Evolutionary conservation across 108 stramenopile species (phyloP).

Genomic region (Phaeodactylum tricornutum): DNA sequence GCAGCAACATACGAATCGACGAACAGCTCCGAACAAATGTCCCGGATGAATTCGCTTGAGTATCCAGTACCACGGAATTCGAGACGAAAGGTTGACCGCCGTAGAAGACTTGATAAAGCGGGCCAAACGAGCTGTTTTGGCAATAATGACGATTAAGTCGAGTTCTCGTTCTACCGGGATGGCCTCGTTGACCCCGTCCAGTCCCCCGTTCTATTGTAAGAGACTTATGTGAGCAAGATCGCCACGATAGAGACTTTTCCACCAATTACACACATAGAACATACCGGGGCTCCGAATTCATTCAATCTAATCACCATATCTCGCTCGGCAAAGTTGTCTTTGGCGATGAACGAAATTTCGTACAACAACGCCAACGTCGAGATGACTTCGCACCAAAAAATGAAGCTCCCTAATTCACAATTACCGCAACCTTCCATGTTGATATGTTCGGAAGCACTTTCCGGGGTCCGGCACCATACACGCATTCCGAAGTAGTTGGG

Average conservation of each 20-base stretch:
- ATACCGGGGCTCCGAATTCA: slow-evolving; percentile 35
- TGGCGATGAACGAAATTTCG: slow-evolving; percentile 46
- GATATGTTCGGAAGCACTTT: not conserved
- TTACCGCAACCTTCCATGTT: slow-evolving; percentile 2
- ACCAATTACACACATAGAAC: slow-evolving; percentile 5
- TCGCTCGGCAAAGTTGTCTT: not conserved
- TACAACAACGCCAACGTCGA: slow-evolving; percentile 41
- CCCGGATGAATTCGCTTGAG: slow-evolving; percentile 20
- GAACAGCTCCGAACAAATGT: not conserved
- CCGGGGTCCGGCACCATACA: slow-evolving; percentile 3
- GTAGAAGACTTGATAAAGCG: slow-evolving; percentile 56
- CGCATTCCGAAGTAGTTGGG: slow-evolving; percentile 34
- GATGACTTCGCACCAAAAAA: slow-evolving; percentile 71
- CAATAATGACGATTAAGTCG: slow-evolving; percentile 35
- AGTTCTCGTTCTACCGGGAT: slow-evolving; percentile 10
- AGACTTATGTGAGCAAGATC: not conserved
- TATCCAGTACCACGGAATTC: slow-evolving; percentile 25
- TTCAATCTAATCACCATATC: slow-evolving; percentile 19
- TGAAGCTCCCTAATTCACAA: slow-evolving; percentile 38
- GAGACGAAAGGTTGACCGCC: slow-evolving; percentile 24
- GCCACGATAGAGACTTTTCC: not conserved
- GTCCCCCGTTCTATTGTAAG: slow-evolving; percentile 1
- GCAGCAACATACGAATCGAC: not conserved
- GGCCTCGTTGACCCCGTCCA: slow-evolving; percentile 5
- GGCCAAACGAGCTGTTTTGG: slow-evolving; percentile 42